Evolutionary conservation across 345 rosid genomes (phyloP).

Genomic region (Hibiscus trionum): DNA sequence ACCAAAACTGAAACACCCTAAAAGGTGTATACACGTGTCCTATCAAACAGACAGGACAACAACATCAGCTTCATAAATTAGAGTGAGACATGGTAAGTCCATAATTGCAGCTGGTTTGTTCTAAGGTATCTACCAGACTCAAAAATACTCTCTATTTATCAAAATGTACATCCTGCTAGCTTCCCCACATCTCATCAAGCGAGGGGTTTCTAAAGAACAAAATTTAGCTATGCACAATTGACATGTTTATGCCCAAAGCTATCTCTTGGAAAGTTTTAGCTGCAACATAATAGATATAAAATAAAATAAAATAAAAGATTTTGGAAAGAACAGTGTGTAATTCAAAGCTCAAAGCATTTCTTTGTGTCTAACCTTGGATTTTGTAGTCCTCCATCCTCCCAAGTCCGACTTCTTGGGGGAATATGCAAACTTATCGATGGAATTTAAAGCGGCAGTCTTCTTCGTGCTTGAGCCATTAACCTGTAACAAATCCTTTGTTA

Average conservation of each 20-base stretch:
- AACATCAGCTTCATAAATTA: neutral
- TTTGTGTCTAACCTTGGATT: slow-evolving; percentile 48
- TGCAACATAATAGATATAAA: slow-evolving; percentile 18
- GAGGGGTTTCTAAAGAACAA: neutral
- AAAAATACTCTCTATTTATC: neutral
- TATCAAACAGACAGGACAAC: neutral
- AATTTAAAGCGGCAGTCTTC: slow-evolving; percentile 29
- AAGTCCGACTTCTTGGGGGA: slow-evolving; percentile 32
- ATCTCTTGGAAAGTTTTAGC: slow-evolving; percentile 52
- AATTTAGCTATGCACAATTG: neutral
- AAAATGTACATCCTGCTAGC: neutral
- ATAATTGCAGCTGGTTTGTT: neutral
- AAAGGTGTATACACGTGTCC: neutral
- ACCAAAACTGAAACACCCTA: neutral
- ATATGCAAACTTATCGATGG: slow-evolving; percentile 54
- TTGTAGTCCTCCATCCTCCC: slow-evolving; percentile 85
- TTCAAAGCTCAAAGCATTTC: neutral
- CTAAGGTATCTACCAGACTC: no score
- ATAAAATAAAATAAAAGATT: neutral
- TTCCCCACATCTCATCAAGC: neutral
- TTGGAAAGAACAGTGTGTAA: neutral
- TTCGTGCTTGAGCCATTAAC: slow-evolving; percentile 17
- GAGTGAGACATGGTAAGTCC: neutral
- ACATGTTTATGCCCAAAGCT: neutral
- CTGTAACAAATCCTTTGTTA: slow-evolving; percentile 26